These are phyloP conservation scores for Aegilops longissima DNA, from an alignment of 176 grass and related monocot species.

Conservation along the genomic window DNA sequence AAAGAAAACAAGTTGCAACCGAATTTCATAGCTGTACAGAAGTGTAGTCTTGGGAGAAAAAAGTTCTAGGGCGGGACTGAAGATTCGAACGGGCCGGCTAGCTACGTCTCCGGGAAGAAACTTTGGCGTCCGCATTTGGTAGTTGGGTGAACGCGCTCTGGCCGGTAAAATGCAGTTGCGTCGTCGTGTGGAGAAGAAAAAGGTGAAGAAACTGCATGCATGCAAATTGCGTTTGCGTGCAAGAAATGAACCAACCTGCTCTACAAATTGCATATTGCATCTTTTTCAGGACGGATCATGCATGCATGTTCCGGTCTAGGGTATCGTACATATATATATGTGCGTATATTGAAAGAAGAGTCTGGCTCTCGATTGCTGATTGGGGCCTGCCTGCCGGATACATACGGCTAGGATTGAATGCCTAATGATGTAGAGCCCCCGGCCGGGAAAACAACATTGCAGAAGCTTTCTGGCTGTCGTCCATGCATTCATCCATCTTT, in stretches of 20 bases:
- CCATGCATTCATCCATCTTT: background rate
- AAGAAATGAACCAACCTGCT: background rate
- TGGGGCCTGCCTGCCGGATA: background rate
- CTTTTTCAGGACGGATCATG: background rate
- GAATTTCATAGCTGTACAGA: too few species aligned
- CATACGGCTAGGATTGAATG: background rate
- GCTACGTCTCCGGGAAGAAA: too few species aligned
- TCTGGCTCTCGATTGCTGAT: background rate
- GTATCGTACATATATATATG: background rate
- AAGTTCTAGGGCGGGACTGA: too few species aligned
- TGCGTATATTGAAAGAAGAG: background rate
- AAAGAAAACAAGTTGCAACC: too few species aligned
- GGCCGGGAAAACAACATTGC: background rate
- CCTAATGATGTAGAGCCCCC: conserved; percentile 8
- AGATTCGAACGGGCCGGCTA: too few species aligned
- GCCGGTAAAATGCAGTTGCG: too few species aligned
- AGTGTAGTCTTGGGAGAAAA: too few species aligned
- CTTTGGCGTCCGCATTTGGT: too few species aligned
- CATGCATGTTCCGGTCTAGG: background rate
- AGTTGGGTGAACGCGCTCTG: too few species aligned
- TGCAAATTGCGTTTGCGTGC: background rate
- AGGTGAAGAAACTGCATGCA: too few species aligned
- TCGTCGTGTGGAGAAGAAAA: too few species aligned
- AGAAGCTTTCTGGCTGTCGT: conserved; percentile 24
- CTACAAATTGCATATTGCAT: background rate